Base-by-base conservation (phyloP, 2,329 filamentous ascomycete species). In the Ophiosphaerella narmari region DNA sequence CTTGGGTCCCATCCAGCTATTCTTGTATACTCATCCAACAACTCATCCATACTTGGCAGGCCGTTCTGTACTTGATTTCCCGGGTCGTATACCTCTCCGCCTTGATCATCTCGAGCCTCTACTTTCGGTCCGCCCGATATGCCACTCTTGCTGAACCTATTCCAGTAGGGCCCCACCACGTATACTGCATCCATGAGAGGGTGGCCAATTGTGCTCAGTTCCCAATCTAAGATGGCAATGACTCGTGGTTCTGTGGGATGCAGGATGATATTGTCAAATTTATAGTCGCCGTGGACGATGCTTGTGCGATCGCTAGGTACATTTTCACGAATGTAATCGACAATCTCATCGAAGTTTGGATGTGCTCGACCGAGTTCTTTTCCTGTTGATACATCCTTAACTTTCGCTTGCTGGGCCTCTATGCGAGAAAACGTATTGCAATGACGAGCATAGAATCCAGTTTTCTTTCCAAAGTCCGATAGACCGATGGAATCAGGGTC, bases 221-320 rank as follows among this genome's bases (percentile, higher is more conserved):
- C 93, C 93, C 93, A 97, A 76, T 97, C 94, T 7, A 97, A 76
- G 45, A 97, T 90, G 1, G 91, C 93, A 74, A 97, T 91, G 12
- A 97, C 91, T 39, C 86, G 80, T 5, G 92, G 85, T 72, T 93
- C 88, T 0, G 89, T 92, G 73, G 88, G 87, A 76, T 96, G 90
- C 71, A 95, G 95, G 16, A 79, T 75, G 5, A 80, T 54, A 46
- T 79, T 80, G 51, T 79, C 78, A 44, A 80, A 95, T 79, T 97
- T 97, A 79, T 92, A 97, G 73, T 97, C 93, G 11, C 93, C 93
- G 66, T 97, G 93, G 29, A 97, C 86, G 54, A 96, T 82, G 7
- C 87, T 87, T n/a, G 82, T 85, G 51, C 89, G 80, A 67, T 97
- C 92, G 48, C 78, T 77, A 0, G 93, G 92, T 72, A 66, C 60